Base-by-base conservation (phyloP, 306 rosid genomes). In the Corylus americana region DNA sequence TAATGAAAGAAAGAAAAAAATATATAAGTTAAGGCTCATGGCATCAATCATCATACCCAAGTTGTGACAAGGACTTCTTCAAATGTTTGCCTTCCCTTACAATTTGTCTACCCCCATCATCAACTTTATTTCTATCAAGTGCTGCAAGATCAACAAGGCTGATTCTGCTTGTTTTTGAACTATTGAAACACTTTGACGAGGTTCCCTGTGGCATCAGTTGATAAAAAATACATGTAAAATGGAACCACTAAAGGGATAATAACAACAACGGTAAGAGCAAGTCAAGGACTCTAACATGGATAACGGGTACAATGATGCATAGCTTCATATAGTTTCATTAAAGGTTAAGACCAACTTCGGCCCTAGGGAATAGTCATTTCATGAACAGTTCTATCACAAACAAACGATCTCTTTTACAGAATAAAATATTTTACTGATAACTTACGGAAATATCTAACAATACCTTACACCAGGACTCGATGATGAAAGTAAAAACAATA, bases 391-490 rank as follows among this genome's bases (percentile, higher is more conserved):
- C 8, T 22, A 69, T 69, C 58, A 44, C 48, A 27, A 49, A 0
- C 77, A 61, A 63, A 54, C 35, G 11, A 29, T 48, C 27, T 12
- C 58, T 29, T 54, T n/a, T 0, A 17, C 61, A 20, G 70, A 78
- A n/a, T 0, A 13, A 71, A 29, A 58, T 18, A 35, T 20, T 45
- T 20, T 18, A 64, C 50, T 54, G 18, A 7, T 29, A 74, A 55
- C 57, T 27, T 69, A 37, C n/a, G 16, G 49, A n/a, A 54, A 44
- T 20, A 76, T 77, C 62, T 64, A 58, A 25, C 37, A 63, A 67
- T 91, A 95, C 99, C 99, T 95, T 91, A 39, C 97, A 84, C 98
- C 98, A 93, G 27, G 99, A 95, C 85, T 93, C 99, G 13, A 91
- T 84, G 79, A 90, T 84, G 76, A 93, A 90, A 44, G 93, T 95